Conservation (phyloP, 352 stramenopile species). For the Peronospora belbahrii region DNA sequence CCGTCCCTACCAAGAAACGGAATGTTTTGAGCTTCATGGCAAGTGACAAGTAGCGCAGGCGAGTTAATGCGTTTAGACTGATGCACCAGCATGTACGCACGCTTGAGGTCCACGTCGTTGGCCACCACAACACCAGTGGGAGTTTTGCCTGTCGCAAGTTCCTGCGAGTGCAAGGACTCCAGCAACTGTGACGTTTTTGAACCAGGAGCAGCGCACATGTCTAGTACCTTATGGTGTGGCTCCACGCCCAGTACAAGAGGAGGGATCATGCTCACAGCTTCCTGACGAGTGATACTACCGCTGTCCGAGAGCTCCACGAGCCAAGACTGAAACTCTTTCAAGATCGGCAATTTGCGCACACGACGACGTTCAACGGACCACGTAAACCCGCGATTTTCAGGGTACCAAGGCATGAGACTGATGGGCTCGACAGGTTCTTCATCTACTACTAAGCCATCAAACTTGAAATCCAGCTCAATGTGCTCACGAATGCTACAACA, state of each 20-base stretch:
- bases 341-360: slow-evolving; percentile 87
- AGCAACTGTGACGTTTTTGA: slow-evolving; percentile 99
- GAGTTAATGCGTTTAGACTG: slow-evolving; percentile 95
- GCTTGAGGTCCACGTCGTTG: slow-evolving; percentile 96
- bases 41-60: slow-evolving; percentile 91
- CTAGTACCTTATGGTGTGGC: slow-evolving; percentile 89
- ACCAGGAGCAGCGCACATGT: slow-evolving; percentile 98
- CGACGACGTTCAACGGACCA: slow-evolving; percentile 84
- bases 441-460: slow-evolving; percentile 73
- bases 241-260: slow-evolving; percentile 94
- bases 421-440: slow-evolving; percentile 79
- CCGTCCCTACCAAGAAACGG: slow-evolving; percentile 80
- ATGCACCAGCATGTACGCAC: slow-evolving; percentile 98
- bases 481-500: slow-evolving; percentile 68
- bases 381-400: slow-evolving; percentile 82
- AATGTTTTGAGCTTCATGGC: slow-evolving; percentile 94
- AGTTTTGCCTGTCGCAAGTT: slow-evolving; percentile 66
- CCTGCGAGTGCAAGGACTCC: slow-evolving; percentile 86
- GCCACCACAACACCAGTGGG: slow-evolving; percentile 90
- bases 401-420: slow-evolving; percentile 86
- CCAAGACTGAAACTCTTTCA: slow-evolving; percentile 94
- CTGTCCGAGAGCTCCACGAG: slow-evolving; percentile 91
- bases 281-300: slow-evolving; percentile 95
- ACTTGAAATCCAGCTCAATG: slow-evolving; percentile 81
- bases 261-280: slow-evolving; percentile 98